A percentile compares a stretch with the other conserved stretches of the same genome.
Conservation (phyloP, 768 basidiomycete species). For the Suillus lakei region DNA sequence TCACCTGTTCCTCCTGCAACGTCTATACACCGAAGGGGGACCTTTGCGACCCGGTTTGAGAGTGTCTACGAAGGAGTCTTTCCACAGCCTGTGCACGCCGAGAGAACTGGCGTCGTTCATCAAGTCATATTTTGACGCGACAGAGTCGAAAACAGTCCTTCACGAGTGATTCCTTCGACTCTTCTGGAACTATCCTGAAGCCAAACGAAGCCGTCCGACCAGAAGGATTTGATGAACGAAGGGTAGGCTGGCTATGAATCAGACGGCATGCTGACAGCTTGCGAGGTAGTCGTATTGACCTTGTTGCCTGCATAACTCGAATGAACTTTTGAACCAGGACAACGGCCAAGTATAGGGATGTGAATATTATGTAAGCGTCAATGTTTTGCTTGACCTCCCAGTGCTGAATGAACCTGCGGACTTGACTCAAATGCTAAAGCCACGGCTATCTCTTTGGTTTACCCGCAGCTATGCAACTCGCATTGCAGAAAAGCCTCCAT, state of each 20-base stretch:
- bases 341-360: not conserved
- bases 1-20: constrained; percentile 98
- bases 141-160: constrained; percentile 94
- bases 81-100: constrained; percentile 97
- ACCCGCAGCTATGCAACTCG: constrained; percentile 47
- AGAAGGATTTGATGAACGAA: constrained; percentile 20
- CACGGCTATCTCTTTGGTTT: constrained; percentile 22
- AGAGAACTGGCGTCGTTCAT: constrained; percentile 99
- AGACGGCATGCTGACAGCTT: not conserved
- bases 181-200: constrained; percentile 86
- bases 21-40: constrained; percentile 81
- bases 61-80: constrained; percentile 82
- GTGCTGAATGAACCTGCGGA: not conserved
- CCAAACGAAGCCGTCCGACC: constrained; percentile 84
- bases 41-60: constrained; percentile 80
- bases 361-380: constrained; percentile 2
- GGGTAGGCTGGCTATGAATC: constrained; percentile 25
- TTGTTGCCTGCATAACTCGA: constrained; percentile 2
- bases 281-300: constrained; percentile 6
- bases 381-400: not conserved
- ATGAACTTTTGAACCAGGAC: not conserved
- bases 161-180: constrained; percentile 87
- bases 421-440: constrained; percentile 25
- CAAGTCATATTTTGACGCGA: constrained; percentile 93
- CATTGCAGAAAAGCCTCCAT: constrained; percentile 46